phyloP scores from a whole-genome alignment of 306 rosid species.

The Acacia acuminata region DNA sequence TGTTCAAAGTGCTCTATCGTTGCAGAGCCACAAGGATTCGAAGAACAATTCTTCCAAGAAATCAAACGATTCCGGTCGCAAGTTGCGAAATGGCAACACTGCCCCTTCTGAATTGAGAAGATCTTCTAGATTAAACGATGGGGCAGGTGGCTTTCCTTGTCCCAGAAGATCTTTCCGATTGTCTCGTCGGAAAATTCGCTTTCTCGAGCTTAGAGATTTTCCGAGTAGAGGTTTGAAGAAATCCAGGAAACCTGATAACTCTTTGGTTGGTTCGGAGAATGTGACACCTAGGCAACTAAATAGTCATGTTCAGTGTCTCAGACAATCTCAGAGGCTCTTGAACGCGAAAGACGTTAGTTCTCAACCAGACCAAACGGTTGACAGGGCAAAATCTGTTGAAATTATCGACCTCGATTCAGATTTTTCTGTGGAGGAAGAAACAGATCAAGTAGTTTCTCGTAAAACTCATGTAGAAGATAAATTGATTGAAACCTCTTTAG shows the following conservation, averaged over 20 bases:
- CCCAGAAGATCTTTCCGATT: conserved; percentile 55
- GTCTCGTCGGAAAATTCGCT: background rate
- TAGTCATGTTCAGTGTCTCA: conserved; percentile 17
- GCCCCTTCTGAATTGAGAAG: conserved; percentile 23
- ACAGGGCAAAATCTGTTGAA: background rate
- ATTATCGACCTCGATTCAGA: background rate
- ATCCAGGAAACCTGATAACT: background rate
- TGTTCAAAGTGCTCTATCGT: background rate
- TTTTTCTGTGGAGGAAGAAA: background rate
- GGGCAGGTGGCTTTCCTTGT: conserved; percentile 19
- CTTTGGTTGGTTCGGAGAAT: background rate
- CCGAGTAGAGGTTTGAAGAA: conserved; percentile 17
- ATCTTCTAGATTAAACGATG: conserved; percentile 37
- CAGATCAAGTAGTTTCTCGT: background rate
- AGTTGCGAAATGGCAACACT: conserved; percentile 4
- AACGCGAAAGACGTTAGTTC: background rate
- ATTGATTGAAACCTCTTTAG: background rate
- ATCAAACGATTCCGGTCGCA: conserved; percentile 2
- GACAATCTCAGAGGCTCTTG: conserved; percentile 34
- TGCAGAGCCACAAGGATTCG: background rate
- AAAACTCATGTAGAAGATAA: conserved; percentile 19
- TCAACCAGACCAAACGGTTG: background rate
- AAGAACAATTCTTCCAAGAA: conserved; percentile 19
- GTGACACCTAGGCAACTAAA: conserved; percentile 22
- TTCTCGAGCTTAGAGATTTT: background rate